Conservation (phyloP, 2,329 filamentous ascomycete species). For the Fusarium buharicum region DNA sequence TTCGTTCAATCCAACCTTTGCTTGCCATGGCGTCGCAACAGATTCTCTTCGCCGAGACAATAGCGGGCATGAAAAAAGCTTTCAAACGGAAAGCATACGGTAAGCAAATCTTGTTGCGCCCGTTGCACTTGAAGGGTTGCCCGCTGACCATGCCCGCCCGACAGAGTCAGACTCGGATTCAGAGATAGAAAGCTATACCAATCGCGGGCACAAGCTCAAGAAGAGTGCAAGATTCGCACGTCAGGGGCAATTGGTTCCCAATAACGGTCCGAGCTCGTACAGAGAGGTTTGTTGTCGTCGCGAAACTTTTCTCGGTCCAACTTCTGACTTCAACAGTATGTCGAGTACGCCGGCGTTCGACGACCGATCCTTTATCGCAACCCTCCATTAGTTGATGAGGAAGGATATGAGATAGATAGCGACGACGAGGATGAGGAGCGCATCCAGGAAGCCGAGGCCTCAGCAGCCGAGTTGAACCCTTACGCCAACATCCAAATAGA, state of each 20-base stretch:
- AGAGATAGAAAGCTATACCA: slow-evolving; percentile 74
- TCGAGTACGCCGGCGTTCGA: slow-evolving; percentile 78
- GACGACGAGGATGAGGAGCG: slow-evolving; percentile 76
- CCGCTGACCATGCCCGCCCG: slow-evolving; percentile 38
- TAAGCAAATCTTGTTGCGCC: slow-evolving; percentile 46
- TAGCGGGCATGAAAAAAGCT: slow-evolving; percentile 74
- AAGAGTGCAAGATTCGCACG: slow-evolving; percentile 77
- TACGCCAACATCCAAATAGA: slow-evolving; percentile 78
- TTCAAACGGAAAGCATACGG: slow-evolving; percentile 72
- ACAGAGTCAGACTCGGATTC: slow-evolving; percentile 83
- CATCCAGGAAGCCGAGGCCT: slow-evolving; percentile 67
- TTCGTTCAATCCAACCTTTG: slow-evolving; percentile 20
- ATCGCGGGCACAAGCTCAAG: slow-evolving; percentile 83
- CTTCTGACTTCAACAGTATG: slow-evolving; percentile 60
- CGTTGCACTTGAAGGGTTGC: slow-evolving; percentile 1
- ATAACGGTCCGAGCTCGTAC: slow-evolving; percentile 73
- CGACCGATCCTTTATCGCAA: slow-evolving; percentile 80
- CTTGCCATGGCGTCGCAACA: slow-evolving; percentile 63
- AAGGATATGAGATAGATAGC: slow-evolving; percentile 80
- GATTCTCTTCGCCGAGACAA: slow-evolving; percentile 72
- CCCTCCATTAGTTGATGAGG: slow-evolving; percentile 77
- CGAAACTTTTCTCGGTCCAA: slow-evolving; percentile 12
- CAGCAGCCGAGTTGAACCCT: slow-evolving; percentile 76
- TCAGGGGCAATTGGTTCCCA: slow-evolving; percentile 74
- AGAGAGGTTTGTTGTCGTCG: slow-evolving; percentile 66